Evolutionary conservation across 306 rosid genomes (phyloP).

Genomic region (Crotalaria pallida): DNA sequence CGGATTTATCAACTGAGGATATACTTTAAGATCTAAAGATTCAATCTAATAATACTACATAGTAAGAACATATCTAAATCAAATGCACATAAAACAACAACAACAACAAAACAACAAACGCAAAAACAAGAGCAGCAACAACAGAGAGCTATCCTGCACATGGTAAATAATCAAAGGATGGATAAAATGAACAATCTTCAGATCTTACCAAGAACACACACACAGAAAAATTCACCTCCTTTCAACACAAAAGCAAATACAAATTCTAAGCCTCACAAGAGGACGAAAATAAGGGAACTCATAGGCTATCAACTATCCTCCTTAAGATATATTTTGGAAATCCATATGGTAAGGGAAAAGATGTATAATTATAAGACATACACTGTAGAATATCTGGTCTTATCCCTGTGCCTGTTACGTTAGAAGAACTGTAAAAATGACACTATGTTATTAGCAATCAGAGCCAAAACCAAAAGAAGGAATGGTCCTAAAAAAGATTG

Average conservation of each 20-base stretch:
- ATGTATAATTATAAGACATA: not conserved
- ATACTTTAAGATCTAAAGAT: not conserved
- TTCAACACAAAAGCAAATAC: not conserved
- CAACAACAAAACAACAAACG: not conserved
- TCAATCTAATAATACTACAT: conserved; percentile 5
- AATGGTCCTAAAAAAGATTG: not conserved
- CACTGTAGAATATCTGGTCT: not conserved
- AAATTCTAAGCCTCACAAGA: not conserved
- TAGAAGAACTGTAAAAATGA: not conserved
- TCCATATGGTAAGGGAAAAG: not conserved
- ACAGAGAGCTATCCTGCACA: not conserved
- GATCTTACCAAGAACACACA: not conserved
- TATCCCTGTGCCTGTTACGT: not conserved
- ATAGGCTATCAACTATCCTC: not conserved
- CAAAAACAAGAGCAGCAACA: not conserved
- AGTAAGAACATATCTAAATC: not conserved
- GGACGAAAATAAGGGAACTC: not conserved
- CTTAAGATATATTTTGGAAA: not conserved
- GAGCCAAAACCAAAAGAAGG: not conserved
- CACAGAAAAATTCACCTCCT: not conserved
- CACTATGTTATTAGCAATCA: conserved; percentile 16
- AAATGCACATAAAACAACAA: not conserved
- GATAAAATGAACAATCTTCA: not conserved
- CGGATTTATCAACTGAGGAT: conserved; percentile 1
- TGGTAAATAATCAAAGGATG: not conserved